Evolutionary conservation across 75 land plant genomes (phyloP).

Genomic region (Selaginella moellendorffii): DNA sequence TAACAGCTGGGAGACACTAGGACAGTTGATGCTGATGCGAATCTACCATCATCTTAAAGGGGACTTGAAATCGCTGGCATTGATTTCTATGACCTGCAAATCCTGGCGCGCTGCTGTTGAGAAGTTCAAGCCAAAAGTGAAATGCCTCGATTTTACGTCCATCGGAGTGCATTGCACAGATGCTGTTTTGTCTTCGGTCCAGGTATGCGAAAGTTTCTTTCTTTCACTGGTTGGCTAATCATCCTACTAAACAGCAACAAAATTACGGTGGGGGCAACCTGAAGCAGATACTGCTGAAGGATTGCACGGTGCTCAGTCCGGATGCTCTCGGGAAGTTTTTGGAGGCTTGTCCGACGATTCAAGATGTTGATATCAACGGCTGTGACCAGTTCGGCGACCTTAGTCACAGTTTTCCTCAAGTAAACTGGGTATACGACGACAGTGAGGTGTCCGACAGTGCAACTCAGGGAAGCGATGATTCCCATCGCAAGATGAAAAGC

Average conservation of each 20-base stretch:
- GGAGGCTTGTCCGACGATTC: conserved; percentile 31
- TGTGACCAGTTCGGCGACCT: conserved; percentile 61
- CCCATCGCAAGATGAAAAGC: conserved; percentile 32
- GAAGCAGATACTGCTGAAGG: conserved; percentile 30
- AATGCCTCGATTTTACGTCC: conserved; percentile 49
- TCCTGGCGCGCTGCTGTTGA: conserved; percentile 45
- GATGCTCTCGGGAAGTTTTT: conserved; percentile 40
- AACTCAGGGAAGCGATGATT: conserved; percentile 13
- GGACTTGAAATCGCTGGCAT: conserved; percentile 50
- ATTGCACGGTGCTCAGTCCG: conserved; percentile 47
- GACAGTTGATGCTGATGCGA: conserved; percentile 31
- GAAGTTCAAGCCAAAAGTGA: conserved; percentile 28
- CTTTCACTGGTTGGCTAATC: conserved; percentile 12
- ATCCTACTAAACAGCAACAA: too few species aligned
- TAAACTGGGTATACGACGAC: conserved; percentile 29
- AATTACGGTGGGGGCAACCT: conserved; percentile 45
- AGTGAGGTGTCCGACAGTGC: conserved; percentile 7
- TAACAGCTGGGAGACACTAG: conserved; percentile 48
- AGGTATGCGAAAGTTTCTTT: conserved; percentile 27
- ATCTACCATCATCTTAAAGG: conserved; percentile 49
- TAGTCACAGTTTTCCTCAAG: conserved; percentile 21
- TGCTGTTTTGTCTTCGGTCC: conserved; percentile 26
- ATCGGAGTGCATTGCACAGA: conserved; percentile 46
- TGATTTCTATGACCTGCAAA: conserved; percentile 66
- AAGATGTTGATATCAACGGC: conserved; percentile 47